These are phyloP conservation scores for Chlorella sp. DNA, from an alignment of 139 green algal genomes.

Conservation along the genomic window DNA sequence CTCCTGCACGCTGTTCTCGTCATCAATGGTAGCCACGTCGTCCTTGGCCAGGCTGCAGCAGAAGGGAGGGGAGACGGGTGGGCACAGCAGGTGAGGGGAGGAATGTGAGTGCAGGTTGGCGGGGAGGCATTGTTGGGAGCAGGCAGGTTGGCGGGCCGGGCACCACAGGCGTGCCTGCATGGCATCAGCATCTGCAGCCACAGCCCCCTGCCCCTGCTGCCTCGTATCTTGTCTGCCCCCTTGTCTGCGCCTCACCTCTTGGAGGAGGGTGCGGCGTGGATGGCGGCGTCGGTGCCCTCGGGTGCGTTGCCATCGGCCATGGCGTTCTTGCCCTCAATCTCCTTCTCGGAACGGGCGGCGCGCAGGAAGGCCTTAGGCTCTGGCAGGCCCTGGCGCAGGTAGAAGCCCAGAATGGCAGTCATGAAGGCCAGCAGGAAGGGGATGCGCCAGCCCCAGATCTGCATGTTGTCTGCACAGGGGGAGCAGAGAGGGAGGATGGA, in stretches of 20 bases:
- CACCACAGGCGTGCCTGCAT: background rate
- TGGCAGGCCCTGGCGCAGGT: constrained; percentile 42
- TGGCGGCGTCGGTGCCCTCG: background rate
- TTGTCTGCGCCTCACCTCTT: background rate
- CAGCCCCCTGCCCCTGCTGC: background rate
- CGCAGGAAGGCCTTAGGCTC: constrained; percentile 44
- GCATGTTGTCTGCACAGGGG: constrained; percentile 23
- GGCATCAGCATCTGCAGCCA: too few relatives aligned
- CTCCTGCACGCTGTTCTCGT: background rate
- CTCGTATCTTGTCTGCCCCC: background rate
- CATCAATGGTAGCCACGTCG: background rate
- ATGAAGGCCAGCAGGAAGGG: constrained; percentile 42
- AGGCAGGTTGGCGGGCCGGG: too few relatives aligned
- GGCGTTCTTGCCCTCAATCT: background rate
- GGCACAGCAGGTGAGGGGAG: background rate
- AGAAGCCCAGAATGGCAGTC: constrained; percentile 21
- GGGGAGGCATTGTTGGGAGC: too few relatives aligned
- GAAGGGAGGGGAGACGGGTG: too few relatives aligned
- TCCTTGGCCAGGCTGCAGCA: background rate
- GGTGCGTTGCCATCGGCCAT: background rate
- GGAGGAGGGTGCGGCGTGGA: background rate
- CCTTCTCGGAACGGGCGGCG: background rate
- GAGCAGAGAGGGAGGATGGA: background rate
- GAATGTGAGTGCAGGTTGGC: background rate
- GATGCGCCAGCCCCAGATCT: constrained; percentile 46